phyloP scores from a whole-genome alignment of 2,329 filamentous ascomycete genomes.

The Aspergillus sclerotialis region DNA sequence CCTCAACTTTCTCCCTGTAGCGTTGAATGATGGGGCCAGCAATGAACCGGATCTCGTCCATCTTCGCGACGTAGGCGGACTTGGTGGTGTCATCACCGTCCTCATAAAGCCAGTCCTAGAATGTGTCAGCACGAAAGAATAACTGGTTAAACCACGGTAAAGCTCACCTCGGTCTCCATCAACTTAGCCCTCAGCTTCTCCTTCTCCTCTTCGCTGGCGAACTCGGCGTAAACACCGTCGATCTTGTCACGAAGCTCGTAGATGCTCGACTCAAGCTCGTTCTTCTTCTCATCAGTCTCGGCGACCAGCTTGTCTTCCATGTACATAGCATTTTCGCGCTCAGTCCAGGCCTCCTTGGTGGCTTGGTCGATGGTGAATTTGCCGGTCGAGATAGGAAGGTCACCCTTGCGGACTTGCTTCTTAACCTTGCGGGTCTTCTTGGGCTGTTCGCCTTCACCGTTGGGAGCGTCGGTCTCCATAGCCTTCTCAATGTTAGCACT shows the following conservation, averaged over 20 bases:
- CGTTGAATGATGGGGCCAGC: constrained; percentile 89
- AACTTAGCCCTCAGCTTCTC: constrained; percentile 76
- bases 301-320: constrained; percentile 98
- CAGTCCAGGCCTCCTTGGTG: constrained; percentile 59
- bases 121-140: constrained; percentile 13
- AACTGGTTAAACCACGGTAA: background rate
- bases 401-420: constrained; percentile 98
- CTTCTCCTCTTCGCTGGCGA: constrained; percentile 90
- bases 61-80: constrained; percentile 87
- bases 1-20: constrained; percentile 89
- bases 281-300: constrained; percentile 99
- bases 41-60: constrained; percentile 87
- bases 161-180: constrained; percentile 73
- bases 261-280: constrained; percentile 95
- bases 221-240: constrained; percentile 82
- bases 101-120: constrained; percentile 94
- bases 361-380: constrained; percentile 70
- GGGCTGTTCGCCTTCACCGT: constrained; percentile 60
- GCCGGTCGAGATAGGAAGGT: constrained; percentile 77
- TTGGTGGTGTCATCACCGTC: constrained; percentile 93
- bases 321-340: constrained; percentile 85
- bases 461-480: constrained; percentile 71
- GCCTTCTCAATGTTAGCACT: constrained; percentile 46
- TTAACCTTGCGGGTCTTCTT: constrained; percentile 92
- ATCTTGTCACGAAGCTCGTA: constrained; percentile 96